A percentile compares a stretch with the other conserved stretches of the same genome.
phyloP scores from a whole-genome alignment of 345 rosid genomes.

The Raphanus sativus region DNA sequence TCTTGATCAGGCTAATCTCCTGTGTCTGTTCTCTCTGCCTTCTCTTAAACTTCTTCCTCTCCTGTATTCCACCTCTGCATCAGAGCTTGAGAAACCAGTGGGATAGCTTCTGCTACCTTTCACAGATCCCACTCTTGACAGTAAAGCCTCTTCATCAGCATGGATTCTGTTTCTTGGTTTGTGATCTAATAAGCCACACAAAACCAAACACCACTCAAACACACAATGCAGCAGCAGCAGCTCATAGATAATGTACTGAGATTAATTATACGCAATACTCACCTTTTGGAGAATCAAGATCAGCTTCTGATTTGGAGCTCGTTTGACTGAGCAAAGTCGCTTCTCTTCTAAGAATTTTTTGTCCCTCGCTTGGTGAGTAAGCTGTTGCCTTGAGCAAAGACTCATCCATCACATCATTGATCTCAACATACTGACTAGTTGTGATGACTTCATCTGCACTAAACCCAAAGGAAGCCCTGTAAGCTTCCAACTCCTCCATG shows the following conservation, averaged over 20 bases:
- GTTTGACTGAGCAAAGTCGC: constrained; percentile 44
- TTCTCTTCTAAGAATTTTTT: constrained; percentile 41
- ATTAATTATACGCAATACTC: not conserved
- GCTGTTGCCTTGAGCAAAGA: constrained; percentile 48
- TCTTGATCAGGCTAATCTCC: constrained; percentile 23
- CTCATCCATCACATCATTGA: constrained; percentile 75
- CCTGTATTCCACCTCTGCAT: constrained; percentile 93
- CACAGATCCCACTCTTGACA: constrained; percentile 58
- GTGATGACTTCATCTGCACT: constrained; percentile 94
- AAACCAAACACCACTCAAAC: constrained; percentile 11
- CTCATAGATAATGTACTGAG: not conserved
- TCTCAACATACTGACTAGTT: constrained; percentile 84
- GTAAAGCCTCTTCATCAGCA: constrained; percentile 55
- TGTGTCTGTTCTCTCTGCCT: constrained; percentile 50
- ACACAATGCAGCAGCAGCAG: constrained; percentile 26
- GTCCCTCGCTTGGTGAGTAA: constrained; percentile 40
- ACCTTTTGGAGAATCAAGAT: constrained; percentile 47
- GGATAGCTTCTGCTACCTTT: constrained; percentile 67
- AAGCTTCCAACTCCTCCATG: constrained; percentile 88
- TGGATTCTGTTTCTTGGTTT: constrained; percentile 50
- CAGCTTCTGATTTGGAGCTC: constrained; percentile 31
- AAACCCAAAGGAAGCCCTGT: constrained; percentile 97
- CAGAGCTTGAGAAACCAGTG: constrained; percentile 71
- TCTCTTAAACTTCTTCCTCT: constrained; percentile 92
- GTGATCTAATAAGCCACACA: constrained; percentile 45